Evolutionary conservation across 163 green algal species (phyloP).

Genomic region (Scenedesmus sp.): DNA sequence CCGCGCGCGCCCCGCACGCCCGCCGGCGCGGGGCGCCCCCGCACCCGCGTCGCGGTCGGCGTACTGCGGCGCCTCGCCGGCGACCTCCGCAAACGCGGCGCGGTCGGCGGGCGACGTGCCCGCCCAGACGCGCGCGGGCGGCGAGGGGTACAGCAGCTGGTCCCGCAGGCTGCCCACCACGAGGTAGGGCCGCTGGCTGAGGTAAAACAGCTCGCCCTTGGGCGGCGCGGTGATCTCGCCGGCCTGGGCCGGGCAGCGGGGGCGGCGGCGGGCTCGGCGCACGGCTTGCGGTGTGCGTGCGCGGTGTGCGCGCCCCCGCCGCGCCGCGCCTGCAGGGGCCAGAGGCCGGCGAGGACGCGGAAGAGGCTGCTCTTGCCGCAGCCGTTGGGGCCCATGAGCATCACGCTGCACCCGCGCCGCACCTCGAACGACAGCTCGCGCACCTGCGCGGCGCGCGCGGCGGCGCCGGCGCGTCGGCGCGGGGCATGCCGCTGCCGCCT

Average conservation of each 20-base stretch:
- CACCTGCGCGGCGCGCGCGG: conserved; percentile 57
- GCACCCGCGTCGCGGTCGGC: conserved; percentile 12
- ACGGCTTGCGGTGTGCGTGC: too few species aligned
- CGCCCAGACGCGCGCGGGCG: conserved; percentile 70
- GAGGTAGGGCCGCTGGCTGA: conserved; percentile 93
- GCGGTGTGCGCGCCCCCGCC: too few species aligned
- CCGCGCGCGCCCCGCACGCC: too few species aligned
- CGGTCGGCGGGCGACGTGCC: conserved; percentile 12
- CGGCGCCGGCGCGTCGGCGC: too few species aligned
- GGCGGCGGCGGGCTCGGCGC: too few species aligned
- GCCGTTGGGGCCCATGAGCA: conserved; percentile 97
- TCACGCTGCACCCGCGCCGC: conserved; percentile 62
- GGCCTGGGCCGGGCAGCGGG: conserved; percentile 58
- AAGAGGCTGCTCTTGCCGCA: conserved; percentile 94
- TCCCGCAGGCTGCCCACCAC: conserved; percentile 87
- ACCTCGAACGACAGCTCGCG: conserved; percentile 91
- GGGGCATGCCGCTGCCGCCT: too few species aligned
- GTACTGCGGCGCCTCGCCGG: conserved; percentile 22
- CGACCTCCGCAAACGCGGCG: conserved; percentile 11
- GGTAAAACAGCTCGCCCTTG: conserved; percentile 88
- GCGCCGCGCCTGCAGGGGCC: conserved; percentile 78
- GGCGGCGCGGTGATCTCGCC: conserved; percentile 74
- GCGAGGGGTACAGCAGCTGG: conserved; percentile 94
- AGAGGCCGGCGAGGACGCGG: conserved; percentile 89
- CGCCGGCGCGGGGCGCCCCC: too few species aligned